Evolutionary conservation across 805 yeast genomes (phyloP).

Genomic region (Hanseniaspora valbyensis): DNA sequence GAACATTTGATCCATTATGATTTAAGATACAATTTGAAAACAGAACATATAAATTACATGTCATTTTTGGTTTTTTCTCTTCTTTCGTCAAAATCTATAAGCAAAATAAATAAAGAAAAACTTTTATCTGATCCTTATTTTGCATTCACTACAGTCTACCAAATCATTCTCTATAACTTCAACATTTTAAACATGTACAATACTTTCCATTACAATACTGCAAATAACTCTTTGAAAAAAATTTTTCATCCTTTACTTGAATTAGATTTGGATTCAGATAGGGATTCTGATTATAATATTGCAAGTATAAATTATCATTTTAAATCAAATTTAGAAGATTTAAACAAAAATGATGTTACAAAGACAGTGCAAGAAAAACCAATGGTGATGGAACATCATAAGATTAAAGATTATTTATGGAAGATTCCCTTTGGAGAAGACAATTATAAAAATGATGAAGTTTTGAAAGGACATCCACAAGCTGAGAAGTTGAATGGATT

Average conservation of each 20-base stretch:
- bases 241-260: constrained; percentile 5
- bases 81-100: neutral
- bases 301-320: constrained; percentile 2
- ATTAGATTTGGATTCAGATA: constrained; percentile 1
- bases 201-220: constrained; percentile 1
- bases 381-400: neutral
- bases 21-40: constrained; percentile 3
- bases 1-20: constrained; percentile 3
- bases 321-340: neutral
- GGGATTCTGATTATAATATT: neutral
- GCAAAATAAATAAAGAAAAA: constrained; percentile 3
- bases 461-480: constrained; percentile 1
- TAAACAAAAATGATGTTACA: neutral
- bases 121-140: constrained; percentile 4
- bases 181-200: constrained; percentile 3
- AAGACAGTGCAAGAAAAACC: constrained; percentile 1
- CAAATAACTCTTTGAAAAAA: neutral
- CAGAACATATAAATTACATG: constrained; percentile 11
- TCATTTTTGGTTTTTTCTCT: constrained; percentile 7
- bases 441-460: neutral
- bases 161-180: neutral
- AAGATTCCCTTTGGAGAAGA: neutral
- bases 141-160: constrained; percentile 1
- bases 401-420: neutral
- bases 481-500: constrained; percentile 11